Percentiles rank a stretch among this genome's conserved stretches.
These are phyloP conservation scores for Luffa acutangula DNA, from an alignment of 306 rosid species.

Conservation along the genomic window DNA sequence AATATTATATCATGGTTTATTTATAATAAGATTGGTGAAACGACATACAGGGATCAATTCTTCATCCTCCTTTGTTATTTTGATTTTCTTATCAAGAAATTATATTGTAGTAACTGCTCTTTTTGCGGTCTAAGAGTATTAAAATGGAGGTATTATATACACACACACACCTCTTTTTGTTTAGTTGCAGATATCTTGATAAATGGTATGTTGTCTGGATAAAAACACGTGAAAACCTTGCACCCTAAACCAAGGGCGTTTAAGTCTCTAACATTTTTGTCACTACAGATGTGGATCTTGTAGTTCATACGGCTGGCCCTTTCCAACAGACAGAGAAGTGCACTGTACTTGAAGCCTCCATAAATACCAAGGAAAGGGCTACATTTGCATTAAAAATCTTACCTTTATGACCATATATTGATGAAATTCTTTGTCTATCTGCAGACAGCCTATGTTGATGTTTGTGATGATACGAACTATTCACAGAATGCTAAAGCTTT, in stretches of 20 bases:
- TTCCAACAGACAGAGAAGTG: slow-evolving; percentile 73
- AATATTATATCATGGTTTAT: neutral
- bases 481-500: slow-evolving; percentile 62
- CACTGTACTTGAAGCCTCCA: slow-evolving; percentile 81
- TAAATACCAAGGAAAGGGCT: slow-evolving; percentile 52
- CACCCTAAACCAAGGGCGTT: neutral
- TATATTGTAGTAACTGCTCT: neutral
- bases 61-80: neutral
- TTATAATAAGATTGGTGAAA: neutral
- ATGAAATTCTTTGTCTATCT: slow-evolving; percentile 8
- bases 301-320: slow-evolving; percentile 92
- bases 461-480: slow-evolving; percentile 73
- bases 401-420: neutral
- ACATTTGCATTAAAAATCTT: neutral
- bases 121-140: neutral
- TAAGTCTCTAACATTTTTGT: neutral
- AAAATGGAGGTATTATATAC: neutral
- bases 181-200: neutral
- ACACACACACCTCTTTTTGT: neutral
- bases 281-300: slow-evolving; percentile 74
- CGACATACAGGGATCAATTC: neutral
- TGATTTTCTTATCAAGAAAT: neutral
- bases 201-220: neutral
- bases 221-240: neutral
- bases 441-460: slow-evolving; percentile 86